Base-by-base conservation (phyloP, 306 rosid genomes). In the Fragaria vesca region DNA sequence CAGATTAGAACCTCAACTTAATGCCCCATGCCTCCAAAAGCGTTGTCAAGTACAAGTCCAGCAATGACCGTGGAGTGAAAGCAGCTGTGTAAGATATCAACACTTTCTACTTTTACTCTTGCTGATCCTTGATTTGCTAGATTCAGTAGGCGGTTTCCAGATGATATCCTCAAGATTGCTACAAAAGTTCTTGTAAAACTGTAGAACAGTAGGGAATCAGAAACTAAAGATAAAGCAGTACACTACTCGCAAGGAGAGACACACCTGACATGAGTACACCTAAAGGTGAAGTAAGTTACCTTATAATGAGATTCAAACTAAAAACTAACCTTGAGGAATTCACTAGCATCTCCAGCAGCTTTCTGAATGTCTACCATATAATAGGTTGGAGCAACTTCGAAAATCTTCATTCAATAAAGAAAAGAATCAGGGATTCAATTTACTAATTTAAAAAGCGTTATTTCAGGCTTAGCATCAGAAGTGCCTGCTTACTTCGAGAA, bases 101-200 rank as follows among this genome's bases (percentile, higher is more conserved):
- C 83, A 87, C 60, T 76, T 89, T 75, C 87, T 91, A 82, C 84
- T 88, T 87, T 76, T 88, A 43, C 87, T 76, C 83, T 86, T 91
- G 63, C 84, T 13, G 79, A 74, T 70, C 81, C 83, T 93, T 61
- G 91, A 79, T 81, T 93, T 93, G 89, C 81, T 78, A 52, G 92
- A 63, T 80, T 93, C 95, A 65, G 62, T 79, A 8, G 93, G 81
- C 6, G 87, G 98, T 83, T 93, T 91, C 98, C 98, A 93, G 85
- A 93, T 87, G 84, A 93, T 91, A 76, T 93, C 98, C 67, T 91
- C 97, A n/a, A 91, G 98, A 83, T 93, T 91, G 91, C 88, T 34
- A 78, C 91, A 83, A 63, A 93, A 93, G 62, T 73, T 82, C 86
- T 89, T 91, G 91, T 88, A 91, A 75, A 93, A 93, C 98, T 93